These are phyloP conservation scores for Erodium maritimum DNA, from an alignment of 345 rosid genomes.

Conservation along the genomic window DNA sequence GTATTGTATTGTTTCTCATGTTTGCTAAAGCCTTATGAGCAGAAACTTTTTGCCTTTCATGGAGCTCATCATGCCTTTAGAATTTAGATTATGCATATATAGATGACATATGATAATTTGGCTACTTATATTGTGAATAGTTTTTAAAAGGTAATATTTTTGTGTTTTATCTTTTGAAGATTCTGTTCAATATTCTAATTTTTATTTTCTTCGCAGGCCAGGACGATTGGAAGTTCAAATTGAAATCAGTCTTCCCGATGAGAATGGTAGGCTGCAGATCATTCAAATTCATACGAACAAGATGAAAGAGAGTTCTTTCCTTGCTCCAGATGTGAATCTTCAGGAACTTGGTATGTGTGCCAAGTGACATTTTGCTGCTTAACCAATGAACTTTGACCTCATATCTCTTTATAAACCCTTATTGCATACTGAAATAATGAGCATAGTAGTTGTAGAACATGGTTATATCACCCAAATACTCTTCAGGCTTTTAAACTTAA, in stretches of 20 bases:
- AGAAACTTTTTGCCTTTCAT: background rate
- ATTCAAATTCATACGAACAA: slow-evolving; percentile 95
- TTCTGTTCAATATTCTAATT: background rate
- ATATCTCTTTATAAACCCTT: background rate
- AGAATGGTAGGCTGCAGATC: slow-evolving; percentile 89
- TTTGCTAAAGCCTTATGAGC: background rate
- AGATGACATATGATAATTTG: background rate
- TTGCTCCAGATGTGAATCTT: slow-evolving; percentile 74
- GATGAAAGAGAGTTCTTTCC: slow-evolving; percentile 97
- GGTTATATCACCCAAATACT: background rate
- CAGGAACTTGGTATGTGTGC: slow-evolving; percentile 66
- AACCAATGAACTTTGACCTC: background rate
- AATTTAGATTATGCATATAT: background rate
- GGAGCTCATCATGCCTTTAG: background rate
- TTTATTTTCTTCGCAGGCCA: slow-evolving; percentile 43
- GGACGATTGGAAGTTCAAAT: slow-evolving; percentile 98
- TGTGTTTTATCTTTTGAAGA: background rate
- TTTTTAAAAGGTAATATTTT: no score
- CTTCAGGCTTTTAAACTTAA: no score
- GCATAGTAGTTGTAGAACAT: background rate
- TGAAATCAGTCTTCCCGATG: slow-evolving; percentile 99
- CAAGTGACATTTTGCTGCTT: background rate
- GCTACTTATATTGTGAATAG: background rate
- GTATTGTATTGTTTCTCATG: background rate
- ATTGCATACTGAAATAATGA: background rate